Evolutionary conservation across 2,329 filamentous ascomycete species (phyloP).

Genomic region (Xylariaceae sp.): DNA sequence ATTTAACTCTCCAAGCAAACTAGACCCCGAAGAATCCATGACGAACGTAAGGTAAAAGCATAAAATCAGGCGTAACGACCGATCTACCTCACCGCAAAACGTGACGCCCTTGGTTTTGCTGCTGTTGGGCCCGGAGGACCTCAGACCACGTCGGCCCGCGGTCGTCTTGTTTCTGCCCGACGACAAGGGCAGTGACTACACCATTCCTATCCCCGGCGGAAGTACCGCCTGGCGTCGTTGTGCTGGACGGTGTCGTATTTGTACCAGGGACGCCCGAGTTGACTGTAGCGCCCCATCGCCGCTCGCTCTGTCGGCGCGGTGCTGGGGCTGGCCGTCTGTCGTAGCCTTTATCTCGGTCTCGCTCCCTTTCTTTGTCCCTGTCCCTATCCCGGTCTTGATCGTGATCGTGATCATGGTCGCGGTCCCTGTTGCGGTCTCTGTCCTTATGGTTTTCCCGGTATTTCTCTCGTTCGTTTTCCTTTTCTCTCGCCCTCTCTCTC

Average conservation of each 20-base stretch:
- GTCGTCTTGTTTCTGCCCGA: conserved; percentile 17
- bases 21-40: background rate
- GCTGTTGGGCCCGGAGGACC: conserved; percentile 23
- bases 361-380: background rate
- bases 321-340: conserved; percentile 12
- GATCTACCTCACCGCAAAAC: conserved; percentile 13
- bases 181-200: conserved; percentile 3
- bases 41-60: background rate
- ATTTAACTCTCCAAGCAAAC: background rate
- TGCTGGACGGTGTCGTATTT: background rate
- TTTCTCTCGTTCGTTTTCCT: conserved; percentile 7
- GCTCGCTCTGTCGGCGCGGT: conserved; percentile 6
- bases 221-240: background rate
- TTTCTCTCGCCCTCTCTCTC: conserved; percentile 3
- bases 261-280: background rate
- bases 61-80: background rate
- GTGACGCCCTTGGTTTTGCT: conserved; percentile 9
- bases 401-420: background rate
- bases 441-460: background rate
- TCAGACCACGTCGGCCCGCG: conserved; percentile 34
- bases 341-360: background rate
- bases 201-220: background rate
- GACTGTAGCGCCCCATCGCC: conserved; percentile 3
- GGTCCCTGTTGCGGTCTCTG: background rate
- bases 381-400: background rate